Base-by-base conservation (phyloP, 1,284 basidiomycete species). In the Marasmius oreades region DNA sequence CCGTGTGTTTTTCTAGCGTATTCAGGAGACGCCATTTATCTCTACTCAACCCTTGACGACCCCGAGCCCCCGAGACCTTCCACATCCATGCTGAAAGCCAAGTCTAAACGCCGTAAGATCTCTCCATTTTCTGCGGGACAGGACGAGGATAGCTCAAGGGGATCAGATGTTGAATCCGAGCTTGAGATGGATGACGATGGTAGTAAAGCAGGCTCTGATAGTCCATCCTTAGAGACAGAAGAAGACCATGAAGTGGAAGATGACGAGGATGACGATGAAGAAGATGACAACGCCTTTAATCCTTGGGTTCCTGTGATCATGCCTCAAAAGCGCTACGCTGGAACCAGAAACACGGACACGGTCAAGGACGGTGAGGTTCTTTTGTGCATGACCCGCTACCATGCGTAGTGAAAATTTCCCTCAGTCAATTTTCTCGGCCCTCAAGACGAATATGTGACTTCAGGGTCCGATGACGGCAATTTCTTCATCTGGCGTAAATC, bases 381-480 rank as follows among this genome's bases (percentile, higher is more conserved):
- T 46, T 33, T 36, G 14, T 50, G 34, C 8, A 11, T 36, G 42
- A n/a, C 20, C 43, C 43, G 33, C 26, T 44, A 14, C 8, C 18
- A 14, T 51, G 22, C 4, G 39, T 16, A 1, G 10, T n/a, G 20
- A 18, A 24, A 34, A 52, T 0, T 7, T 20, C 24, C 23, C 31
- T 34, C 48, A 93, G 92, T 93, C 44, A 94, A 92, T 68, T 95
- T 93, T 66, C 71, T 94, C 34, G 93, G 92, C 0, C 84, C 86
- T 3, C 70, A 73, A 36, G 90, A 94, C 59, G 85, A 93, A 67
- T 90, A 81, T 59, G 81, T 97, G 33, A 77, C 84, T 7, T 93
- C 90, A n/a, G 95, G 95, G 3, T 92, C 88, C 0, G 95, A 98
- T 67, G 93, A 95, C 66, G 95, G 88, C 1, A 85, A 90, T 64